Evolutionary conservation across 139 green algal species (phyloP).

Genomic region (Chlamydomonas sphaeroides): DNA sequence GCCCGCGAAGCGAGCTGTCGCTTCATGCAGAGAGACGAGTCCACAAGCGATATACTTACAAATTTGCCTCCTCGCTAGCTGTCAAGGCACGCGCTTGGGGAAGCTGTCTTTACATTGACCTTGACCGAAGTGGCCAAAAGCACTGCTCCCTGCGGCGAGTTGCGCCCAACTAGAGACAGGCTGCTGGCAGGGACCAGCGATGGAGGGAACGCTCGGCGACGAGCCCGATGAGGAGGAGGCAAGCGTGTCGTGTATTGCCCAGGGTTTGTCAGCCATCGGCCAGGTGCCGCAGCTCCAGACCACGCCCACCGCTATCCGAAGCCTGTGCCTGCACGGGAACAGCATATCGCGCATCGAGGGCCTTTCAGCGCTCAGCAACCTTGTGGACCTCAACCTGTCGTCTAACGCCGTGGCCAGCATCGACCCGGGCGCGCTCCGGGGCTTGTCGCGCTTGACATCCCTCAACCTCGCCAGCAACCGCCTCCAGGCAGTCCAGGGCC

Average conservation of each 20-base stretch:
- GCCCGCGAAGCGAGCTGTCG: too few relatives aligned
- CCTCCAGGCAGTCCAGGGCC: constrained; percentile 44
- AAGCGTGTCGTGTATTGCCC: constrained; percentile 54
- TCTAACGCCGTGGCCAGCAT: constrained; percentile 67
- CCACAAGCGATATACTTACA: too few relatives aligned
- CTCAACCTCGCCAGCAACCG: constrained; percentile 83
- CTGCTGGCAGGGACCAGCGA: too few relatives aligned
- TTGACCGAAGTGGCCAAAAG: too few relatives aligned
- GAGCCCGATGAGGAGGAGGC: neutral
- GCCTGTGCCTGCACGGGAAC: constrained; percentile 79
- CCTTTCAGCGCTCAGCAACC: constrained; percentile 42
- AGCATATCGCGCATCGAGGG: constrained; percentile 61
- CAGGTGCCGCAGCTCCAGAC: constrained; percentile 57
- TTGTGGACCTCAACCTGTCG: constrained; percentile 76
- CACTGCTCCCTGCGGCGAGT: too few relatives aligned
- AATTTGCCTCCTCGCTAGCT: too few relatives aligned
- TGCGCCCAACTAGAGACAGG: too few relatives aligned
- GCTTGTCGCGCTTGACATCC: constrained; percentile 57
- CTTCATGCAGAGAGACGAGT: too few relatives aligned
- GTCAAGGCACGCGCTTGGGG: too few relatives aligned
- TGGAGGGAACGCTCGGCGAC: too few relatives aligned
- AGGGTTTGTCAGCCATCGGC: constrained; percentile 45
- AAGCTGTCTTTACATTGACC: too few relatives aligned
- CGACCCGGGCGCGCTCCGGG: constrained; percentile 38
- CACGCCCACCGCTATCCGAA: constrained; percentile 13